Percentiles rank a stretch among this genome's conserved stretches.
Conservation (phyloP, 441 rosid species). For the Adansonia madagascariensis region DNA sequence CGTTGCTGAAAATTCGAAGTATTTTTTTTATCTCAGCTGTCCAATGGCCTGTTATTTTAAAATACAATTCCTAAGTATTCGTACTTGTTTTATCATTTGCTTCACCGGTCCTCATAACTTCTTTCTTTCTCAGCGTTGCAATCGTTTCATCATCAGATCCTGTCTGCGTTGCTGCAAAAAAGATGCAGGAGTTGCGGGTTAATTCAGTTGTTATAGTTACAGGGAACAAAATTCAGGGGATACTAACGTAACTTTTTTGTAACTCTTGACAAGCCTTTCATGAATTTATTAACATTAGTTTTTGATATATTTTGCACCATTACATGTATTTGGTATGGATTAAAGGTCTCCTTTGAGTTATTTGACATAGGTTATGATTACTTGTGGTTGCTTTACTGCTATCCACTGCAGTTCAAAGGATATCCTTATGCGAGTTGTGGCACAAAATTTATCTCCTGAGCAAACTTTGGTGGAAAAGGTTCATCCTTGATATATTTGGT, state of each 20-base stretch:
- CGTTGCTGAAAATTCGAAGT: slow-evolving; percentile 73
- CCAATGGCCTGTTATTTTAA: slow-evolving; percentile 7
- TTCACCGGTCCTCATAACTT: slow-evolving; percentile 32
- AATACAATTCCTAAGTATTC: background rate
- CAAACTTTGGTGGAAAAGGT: slow-evolving; percentile 87
- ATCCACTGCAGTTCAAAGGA: slow-evolving; percentile 74
- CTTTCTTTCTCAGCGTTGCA: slow-evolving; percentile 55
- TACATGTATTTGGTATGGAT: background rate
- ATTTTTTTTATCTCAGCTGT: slow-evolving; percentile 20
- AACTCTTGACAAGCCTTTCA: slow-evolving; percentile 1
- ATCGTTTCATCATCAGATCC: slow-evolving; percentile 78
- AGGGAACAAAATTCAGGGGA: slow-evolving; percentile 78
- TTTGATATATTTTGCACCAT: slow-evolving; percentile 15
- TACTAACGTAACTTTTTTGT: slow-evolving; percentile 66
- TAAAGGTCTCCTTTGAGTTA: slow-evolving; percentile 7
- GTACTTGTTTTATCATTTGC: slow-evolving; percentile 14
- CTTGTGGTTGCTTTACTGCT: slow-evolving; percentile 21
- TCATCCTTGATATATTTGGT: background rate
- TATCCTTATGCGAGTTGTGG: slow-evolving; percentile 94
- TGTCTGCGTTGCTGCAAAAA: slow-evolving; percentile 79
- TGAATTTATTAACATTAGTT: slow-evolving; percentile 8
- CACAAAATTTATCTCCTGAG: slow-evolving; percentile 90
- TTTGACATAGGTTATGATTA: slow-evolving; percentile 5
- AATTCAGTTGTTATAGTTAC: slow-evolving; percentile 67
- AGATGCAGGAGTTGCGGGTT: slow-evolving; percentile 76